These are phyloP conservation scores for Ceratocystis eucalypticola DNA, from an alignment of 2,329 filamentous ascomycete genomes.

Conservation along the genomic window DNA sequence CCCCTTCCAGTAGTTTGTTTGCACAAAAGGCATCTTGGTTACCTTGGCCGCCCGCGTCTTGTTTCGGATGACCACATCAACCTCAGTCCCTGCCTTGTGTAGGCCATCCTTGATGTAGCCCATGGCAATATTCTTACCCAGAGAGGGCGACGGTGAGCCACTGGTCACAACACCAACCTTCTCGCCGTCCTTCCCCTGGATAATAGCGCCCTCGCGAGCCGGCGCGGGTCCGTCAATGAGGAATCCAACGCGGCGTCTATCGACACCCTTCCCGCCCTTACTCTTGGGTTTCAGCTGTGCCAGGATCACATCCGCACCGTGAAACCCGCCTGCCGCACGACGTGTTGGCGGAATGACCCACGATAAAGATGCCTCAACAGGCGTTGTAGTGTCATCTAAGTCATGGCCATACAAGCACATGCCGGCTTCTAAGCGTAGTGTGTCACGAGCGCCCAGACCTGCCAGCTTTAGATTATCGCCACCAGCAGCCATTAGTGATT, in stretches of 20 bases:
- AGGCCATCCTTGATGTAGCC: conserved; percentile 70
- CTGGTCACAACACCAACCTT: conserved; percentile 73
- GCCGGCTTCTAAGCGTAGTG: conserved; percentile 82
- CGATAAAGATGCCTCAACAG: conserved; percentile 41
- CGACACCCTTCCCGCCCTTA: conserved; percentile 57
- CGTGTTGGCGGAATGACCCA: conserved; percentile 83
- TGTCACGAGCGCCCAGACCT: conserved; percentile 82
- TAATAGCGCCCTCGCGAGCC: conserved; percentile 74
- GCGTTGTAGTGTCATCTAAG: conserved; percentile 61
- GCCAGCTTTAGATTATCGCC: conserved; percentile 59
- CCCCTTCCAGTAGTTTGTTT: conserved; percentile 58
- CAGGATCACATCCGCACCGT: conserved; percentile 67
- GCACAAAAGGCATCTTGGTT: conserved; percentile 79
- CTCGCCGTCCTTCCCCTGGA: conserved; percentile 51
- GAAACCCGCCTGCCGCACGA: conserved; percentile 56
- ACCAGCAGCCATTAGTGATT: conserved; percentile 53
- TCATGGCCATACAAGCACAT: conserved; percentile 99
- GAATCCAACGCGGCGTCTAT: conserved; percentile 65
- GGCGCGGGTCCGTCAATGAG: conserved; percentile 66
- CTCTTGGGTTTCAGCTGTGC: conserved; percentile 59
- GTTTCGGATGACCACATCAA: conserved; percentile 65
- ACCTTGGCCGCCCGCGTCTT: conserved; percentile 62
- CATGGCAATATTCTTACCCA: conserved; percentile 92
- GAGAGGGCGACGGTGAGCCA: conserved; percentile 73
- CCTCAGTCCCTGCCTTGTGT: conserved; percentile 73